Percentiles rank a stretch among this genome's conserved stretches.
Conservation (phyloP, 495 filamentous ascomycete genomes). For the Podospora didyma region DNA sequence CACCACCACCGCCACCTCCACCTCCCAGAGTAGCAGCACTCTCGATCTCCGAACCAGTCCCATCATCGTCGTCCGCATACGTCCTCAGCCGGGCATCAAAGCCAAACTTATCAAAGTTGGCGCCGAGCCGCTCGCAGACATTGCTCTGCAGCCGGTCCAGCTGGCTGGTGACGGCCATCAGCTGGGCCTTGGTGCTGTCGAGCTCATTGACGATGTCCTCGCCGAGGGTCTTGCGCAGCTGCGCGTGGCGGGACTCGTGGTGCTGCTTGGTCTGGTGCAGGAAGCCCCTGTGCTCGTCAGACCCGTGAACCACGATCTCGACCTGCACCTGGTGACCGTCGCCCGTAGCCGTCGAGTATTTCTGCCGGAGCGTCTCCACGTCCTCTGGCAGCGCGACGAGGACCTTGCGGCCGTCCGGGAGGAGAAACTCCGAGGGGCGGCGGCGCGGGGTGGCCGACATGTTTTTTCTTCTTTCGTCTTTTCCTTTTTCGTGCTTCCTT, state of each 20-base stretch:
- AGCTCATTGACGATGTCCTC: constrained; percentile 45
- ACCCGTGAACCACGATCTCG: constrained; percentile 51
- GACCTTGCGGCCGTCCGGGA: constrained; percentile 49
- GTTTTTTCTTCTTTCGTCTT: neutral
- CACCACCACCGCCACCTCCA: constrained; percentile 20
- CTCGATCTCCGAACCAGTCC: neutral
- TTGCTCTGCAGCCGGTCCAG: constrained; percentile 46
- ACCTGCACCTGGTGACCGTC: constrained; percentile 38
- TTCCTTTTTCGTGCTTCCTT: neutral
- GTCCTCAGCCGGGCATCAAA: constrained; percentile 53
- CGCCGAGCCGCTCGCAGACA: constrained; percentile 43
- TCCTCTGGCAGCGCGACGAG: constrained; percentile 54
- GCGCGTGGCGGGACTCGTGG: constrained; percentile 40
- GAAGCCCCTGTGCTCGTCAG: constrained; percentile 49
- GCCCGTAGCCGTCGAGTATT: constrained; percentile 25
- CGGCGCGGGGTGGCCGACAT: constrained; percentile 6
- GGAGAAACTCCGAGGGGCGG: constrained; percentile 46
- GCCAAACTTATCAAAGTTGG: constrained; percentile 56
- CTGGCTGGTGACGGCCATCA: constrained; percentile 45
- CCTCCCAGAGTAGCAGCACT: neutral
- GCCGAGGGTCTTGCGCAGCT: constrained; percentile 40
- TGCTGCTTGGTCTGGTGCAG: constrained; percentile 44
- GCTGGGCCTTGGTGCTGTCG: constrained; percentile 44
- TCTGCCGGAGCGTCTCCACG: constrained; percentile 35
- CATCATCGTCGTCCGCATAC: constrained; percentile 18